Evolutionary conservation across 225 moss, liverwort and hornwort genomes (phyloP), one percentile per base, ranked within the genome.

Genomic region (Bryoerythrophyllum caledonicum): DNA sequence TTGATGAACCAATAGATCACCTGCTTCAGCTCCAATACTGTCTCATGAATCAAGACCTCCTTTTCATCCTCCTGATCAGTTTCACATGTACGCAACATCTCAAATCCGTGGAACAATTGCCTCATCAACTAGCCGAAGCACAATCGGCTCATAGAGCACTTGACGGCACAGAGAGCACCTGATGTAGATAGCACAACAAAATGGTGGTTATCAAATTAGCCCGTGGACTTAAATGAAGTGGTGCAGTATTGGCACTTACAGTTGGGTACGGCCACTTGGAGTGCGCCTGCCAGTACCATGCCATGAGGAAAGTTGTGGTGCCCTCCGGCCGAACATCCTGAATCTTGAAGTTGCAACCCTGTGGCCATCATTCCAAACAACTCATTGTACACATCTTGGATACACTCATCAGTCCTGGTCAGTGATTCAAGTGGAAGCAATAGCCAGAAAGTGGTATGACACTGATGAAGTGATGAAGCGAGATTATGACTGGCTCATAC

Each of bases 1-100:
- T 91, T 93, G 57, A 94, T 92, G 57, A 96, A 94, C 94, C 96
- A 96, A 61, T 96, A 92, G 81, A 92, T 94, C 12, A 96, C 89
- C 76, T 96, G 96, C 73, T 96, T 96, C 75, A 92, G 73, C 80
- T 96, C 94, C 52, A 96, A 80, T 41, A 91, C 92, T 51, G 96
- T 92, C 67, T 91, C 84, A 48, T 86, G 89, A 53, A 96, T 88
- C 62, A 96, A 74, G 11, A 62, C 16, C 56, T 93, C 96, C 72
- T 96, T 93, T 79, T 96, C 96, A 52, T 90, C 93, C 79, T 96
- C 93, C 93, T 96, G 80, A 64, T 37, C 41, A 34, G 30, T 40
- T 37, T 43, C 46, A 49, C 41, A 5, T 32, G 41, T 44, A 54
- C 10, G 38, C 38, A 10, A 0, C 53, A 43, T 30, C 12, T 32